Conservation (phyloP, 192 early-diverging fungal genomes). For the Backusella tuberculispora region DNA sequence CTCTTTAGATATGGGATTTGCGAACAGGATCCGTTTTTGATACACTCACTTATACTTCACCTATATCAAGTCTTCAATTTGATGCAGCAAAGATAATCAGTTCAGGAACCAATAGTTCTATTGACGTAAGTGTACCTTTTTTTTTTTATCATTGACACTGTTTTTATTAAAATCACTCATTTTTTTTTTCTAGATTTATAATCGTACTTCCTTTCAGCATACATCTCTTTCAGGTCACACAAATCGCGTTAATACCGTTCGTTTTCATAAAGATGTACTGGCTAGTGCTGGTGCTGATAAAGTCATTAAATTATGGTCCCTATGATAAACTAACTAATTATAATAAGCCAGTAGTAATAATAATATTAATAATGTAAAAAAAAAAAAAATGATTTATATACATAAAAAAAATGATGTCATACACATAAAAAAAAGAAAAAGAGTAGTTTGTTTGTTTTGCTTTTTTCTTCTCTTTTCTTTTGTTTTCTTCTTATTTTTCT, state of each 20-base stretch:
- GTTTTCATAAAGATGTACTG: constrained; percentile 51
- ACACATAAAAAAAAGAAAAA: not conserved
- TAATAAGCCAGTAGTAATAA: not conserved
- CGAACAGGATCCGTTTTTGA: constrained; percentile 70
- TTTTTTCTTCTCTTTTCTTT: constrained; percentile 6
- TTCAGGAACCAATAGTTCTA: constrained; percentile 46
- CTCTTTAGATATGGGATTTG: constrained; percentile 70
- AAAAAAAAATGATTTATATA: not conserved
- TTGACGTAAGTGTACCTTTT: constrained; percentile 41
- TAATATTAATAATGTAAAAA: constrained; percentile 7
- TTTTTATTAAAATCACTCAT: not conserved
- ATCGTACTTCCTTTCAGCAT: constrained; percentile 66
- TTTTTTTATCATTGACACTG: not conserved
- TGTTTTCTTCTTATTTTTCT: constrained; percentile 10
- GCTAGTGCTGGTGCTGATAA: constrained; percentile 66
- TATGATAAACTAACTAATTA: constrained; percentile 20
- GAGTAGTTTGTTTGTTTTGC: not conserved
- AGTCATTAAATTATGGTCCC: constrained; percentile 67
- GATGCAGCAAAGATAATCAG: constrained; percentile 61
- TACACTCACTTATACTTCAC: constrained; percentile 54
- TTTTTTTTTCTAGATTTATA: constrained; percentile 53
- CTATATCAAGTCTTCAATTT: constrained; percentile 56
- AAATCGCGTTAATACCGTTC: constrained; percentile 46
- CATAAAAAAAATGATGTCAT: constrained; percentile 1
- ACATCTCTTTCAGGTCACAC: constrained; percentile 53